These are phyloP conservation scores for Solanum pennellii DNA, from an alignment of 257 asterid species.

Conservation along the genomic window DNA sequence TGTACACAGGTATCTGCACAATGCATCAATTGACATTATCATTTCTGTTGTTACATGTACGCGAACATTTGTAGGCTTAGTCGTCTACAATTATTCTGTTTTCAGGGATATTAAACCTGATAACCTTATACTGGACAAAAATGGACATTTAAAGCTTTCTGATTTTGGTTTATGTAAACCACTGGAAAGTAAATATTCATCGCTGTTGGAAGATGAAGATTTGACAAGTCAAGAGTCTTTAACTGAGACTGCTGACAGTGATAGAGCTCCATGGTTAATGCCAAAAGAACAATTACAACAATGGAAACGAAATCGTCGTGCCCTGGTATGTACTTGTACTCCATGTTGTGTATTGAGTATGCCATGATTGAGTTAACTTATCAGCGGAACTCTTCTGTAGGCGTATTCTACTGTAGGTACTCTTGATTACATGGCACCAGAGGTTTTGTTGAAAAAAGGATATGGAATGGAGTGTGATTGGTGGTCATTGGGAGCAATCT, in stretches of 20 bases:
- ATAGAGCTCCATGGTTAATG: constrained; percentile 77
- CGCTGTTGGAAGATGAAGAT: constrained; percentile 75
- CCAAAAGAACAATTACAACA: constrained; percentile 90
- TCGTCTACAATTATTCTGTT: constrained; percentile 17
- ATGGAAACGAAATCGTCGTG: constrained; percentile 94
- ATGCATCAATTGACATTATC: background rate
- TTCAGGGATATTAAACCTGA: constrained; percentile 96
- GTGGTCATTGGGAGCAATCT: constrained; percentile 97
- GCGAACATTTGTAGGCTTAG: background rate
- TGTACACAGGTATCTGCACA: constrained; percentile 59
- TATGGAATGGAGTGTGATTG: constrained; percentile 98
- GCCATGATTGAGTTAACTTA: background rate
- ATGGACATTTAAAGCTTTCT: constrained; percentile 91
- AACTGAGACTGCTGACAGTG: constrained; percentile 35
- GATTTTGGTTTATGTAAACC: constrained; percentile 74
- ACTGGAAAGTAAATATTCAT: constrained; percentile 63
- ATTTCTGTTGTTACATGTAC: background rate
- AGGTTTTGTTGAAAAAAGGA: constrained; percentile 83
- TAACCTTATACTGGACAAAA: constrained; percentile 81
- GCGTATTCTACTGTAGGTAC: constrained; percentile 98
- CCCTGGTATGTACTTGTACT: constrained; percentile 46
- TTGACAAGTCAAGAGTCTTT: constrained; percentile 37
- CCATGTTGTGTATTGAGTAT: background rate
- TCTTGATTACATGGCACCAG: constrained; percentile 98
- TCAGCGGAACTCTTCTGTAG: constrained; percentile 21